Conservation (phyloP, 2,329 filamentous ascomycete species). For the Polychaeton citri region DNA sequence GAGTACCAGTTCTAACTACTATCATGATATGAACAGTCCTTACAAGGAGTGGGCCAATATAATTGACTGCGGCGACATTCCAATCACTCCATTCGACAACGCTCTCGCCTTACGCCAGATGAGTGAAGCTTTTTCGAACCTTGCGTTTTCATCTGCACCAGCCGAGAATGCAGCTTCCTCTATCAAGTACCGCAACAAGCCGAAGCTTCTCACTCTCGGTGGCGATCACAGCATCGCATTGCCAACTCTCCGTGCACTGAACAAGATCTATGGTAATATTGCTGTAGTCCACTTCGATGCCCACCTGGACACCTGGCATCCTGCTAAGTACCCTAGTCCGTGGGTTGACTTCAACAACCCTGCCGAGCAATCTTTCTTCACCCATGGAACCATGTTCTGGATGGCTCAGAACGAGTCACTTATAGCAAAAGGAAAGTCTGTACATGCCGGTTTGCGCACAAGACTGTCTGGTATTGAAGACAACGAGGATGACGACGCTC, state of each 20-base stretch:
- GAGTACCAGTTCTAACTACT: too few relatives aligned
- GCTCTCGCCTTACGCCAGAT: constrained; percentile 69
- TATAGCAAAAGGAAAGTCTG: constrained; percentile 58
- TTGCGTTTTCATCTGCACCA: constrained; percentile 35
- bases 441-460: constrained; percentile 74
- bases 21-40: constrained; percentile 28
- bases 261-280: constrained; percentile 31
- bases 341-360: constrained; percentile 45
- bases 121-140: constrained; percentile 64
- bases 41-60: constrained; percentile 68
- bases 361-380: constrained; percentile 60
- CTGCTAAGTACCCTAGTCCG: constrained; percentile 61
- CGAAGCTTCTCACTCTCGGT: constrained; percentile 35
- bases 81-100: constrained; percentile 78
- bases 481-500: constrained; percentile 53
- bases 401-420: constrained; percentile 69
- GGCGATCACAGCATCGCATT: constrained; percentile 39
- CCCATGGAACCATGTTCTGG: constrained; percentile 88
- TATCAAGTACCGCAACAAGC: constrained; percentile 28
- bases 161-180: constrained; percentile 23
- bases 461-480: constrained; percentile 58
- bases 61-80: constrained; percentile 83
- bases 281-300: constrained; percentile 40
- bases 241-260: constrained; percentile 36
- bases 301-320: constrained; percentile 79